phyloP scores from a whole-genome alignment of 306 rosid species.

The Potentilla sterilis region DNA sequence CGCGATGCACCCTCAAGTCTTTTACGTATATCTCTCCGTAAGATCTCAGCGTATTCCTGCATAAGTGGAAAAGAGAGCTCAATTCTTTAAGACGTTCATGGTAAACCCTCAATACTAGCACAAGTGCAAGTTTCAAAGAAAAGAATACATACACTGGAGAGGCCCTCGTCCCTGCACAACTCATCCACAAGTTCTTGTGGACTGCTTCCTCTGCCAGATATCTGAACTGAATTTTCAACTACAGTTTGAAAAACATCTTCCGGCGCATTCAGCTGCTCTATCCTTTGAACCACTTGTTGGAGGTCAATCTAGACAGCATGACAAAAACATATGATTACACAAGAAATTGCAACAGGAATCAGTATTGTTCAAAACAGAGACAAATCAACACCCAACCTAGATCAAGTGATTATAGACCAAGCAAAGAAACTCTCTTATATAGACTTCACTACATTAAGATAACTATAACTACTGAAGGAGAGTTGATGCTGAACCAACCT shows the following conservation, averaged over 20 bases:
- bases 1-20: conserved; percentile 41
- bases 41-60: conserved; percentile 77
- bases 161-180: conserved; percentile 64
- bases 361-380: background rate
- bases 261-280: conserved; percentile 47
- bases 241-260: conserved; percentile 62
- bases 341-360: background rate
- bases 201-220: conserved; percentile 46
- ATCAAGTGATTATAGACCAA: background rate
- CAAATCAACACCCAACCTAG: background rate
- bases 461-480: background rate
- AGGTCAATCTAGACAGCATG: conserved; percentile 45
- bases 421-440: background rate
- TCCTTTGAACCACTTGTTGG: conserved; percentile 56
- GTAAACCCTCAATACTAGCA: background rate
- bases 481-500: background rate
- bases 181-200: conserved; percentile 58
- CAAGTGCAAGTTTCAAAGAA: background rate
- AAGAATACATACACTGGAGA: conserved; percentile 50
- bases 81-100: background rate
- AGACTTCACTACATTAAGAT: background rate
- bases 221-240: conserved; percentile 63
- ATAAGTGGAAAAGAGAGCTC: conserved; percentile 10
- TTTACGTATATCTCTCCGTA: conserved; percentile 47
- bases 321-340: conserved; percentile 3